Base-by-base conservation (phyloP, 371 early-diverging fungal species). In the Circinella minor region DNA sequence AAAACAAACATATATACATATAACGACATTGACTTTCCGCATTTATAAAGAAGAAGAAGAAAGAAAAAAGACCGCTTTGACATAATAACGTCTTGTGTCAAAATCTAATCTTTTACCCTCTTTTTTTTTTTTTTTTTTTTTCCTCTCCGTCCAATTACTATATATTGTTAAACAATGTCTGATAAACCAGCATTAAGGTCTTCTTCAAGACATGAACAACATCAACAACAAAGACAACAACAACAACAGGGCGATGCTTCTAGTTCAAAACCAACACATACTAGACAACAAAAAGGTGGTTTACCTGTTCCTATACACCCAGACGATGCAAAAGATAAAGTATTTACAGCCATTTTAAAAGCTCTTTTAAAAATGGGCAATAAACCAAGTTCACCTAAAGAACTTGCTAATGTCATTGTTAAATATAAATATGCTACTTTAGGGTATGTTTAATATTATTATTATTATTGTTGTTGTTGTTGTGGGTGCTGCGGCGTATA, bases 321-420 rank as follows among this genome's bases (percentile, higher is more conserved):
- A 3, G 92, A 93, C 73, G 94, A 94, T 75, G 88, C 91, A 46
- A 86, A 91, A 61, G 93, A 93, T 76, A 93, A 93, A 72, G 93
- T 93, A 39, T 89, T 94, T 75, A 88, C 91, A 6, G 95, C 94
- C 54, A 92, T 94, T 66, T 80, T 95, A 54, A 89, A 90, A 75
- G 92, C 93, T 10, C 77, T 95, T 38, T 76, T 92, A 62, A 84
- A 86, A 60, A 82, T 88, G 68, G 88, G 87, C 65, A 95, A 95
- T 83, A 86, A 85, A 68, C 95, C 95, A 43, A 88, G 91, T 60
- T 90, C 93, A 6, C 94, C 95, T 8, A 93, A 90, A 71, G 93
- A 93, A 80, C 84, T 95, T 60, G 89, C 92, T 62, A 88, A 86
- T 55, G 87, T 86, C 66, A 93, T 95, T 73, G 86, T 92, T 77